Evolutionary conservation across 2,329 filamentous ascomycete species (phyloP).

Genomic region (Botryotinia calthae): DNA sequence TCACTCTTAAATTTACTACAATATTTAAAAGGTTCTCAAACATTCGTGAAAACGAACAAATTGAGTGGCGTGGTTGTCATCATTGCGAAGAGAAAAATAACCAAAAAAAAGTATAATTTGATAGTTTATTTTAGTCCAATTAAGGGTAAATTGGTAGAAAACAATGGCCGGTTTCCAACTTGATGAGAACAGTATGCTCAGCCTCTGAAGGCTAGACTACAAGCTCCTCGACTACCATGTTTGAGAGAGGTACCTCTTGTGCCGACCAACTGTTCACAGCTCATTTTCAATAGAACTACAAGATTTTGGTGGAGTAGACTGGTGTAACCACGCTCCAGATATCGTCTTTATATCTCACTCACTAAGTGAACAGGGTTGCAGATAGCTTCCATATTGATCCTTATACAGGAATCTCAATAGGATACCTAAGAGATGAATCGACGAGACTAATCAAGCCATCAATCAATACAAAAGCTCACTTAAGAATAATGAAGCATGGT

Average conservation of each 20-base stretch:
- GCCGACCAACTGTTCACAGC: too few relatives aligned
- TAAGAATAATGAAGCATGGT: too few relatives aligned
- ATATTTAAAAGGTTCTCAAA: background rate
- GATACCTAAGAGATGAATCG: too few relatives aligned
- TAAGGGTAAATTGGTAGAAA: rapidly evolving
- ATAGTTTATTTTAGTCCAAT: background rate
- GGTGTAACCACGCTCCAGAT: too few relatives aligned
- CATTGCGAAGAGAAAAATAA: background rate
- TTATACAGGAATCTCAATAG: too few relatives aligned
- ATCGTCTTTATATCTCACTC: background rate
- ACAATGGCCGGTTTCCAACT: background rate
- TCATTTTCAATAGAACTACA: background rate
- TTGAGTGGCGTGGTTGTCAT: background rate
- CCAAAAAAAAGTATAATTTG: background rate
- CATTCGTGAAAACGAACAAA: background rate
- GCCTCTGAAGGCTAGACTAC: background rate
- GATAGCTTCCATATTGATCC: too few relatives aligned
- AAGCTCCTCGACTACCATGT: background rate
- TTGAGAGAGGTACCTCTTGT: background rate
- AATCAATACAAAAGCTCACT: too few relatives aligned
- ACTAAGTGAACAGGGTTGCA: too few relatives aligned
- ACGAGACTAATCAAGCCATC: too few relatives aligned
- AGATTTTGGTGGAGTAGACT: too few relatives aligned
- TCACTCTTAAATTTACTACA: background rate
- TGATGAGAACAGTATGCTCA: too few relatives aligned